Evolutionary conservation across 345 rosid species (phyloP).

Genomic region (Arabis alpina): DNA sequence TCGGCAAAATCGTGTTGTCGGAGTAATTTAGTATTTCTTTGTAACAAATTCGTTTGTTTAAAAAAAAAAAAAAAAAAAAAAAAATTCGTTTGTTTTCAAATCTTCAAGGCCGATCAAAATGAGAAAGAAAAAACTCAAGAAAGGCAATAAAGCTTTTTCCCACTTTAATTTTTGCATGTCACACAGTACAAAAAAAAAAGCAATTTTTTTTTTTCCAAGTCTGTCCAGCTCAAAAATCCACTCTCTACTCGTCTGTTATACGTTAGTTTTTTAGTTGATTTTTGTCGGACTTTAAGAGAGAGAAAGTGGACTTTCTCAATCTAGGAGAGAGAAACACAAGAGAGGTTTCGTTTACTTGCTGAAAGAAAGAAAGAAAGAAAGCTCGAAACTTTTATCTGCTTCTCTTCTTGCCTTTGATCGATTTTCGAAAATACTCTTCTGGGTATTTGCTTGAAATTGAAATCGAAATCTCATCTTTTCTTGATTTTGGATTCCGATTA

Average conservation of each 20-base stretch:
- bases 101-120: background rate
- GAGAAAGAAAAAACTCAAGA: constrained; percentile 2
- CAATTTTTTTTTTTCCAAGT: no score
- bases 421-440: constrained; percentile 30
- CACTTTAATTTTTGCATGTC: constrained; percentile 4
- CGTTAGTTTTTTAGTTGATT: constrained; percentile 27
- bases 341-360: constrained; percentile 20
- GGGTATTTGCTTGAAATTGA: constrained; percentile 48
- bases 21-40: background rate
- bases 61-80: no score
- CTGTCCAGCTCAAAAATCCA: constrained; percentile 37
- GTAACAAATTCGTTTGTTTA: background rate
- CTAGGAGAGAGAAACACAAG: constrained; percentile 2
- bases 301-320: constrained; percentile 39
- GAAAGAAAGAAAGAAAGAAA: background rate
- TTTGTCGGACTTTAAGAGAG: constrained; percentile 44
- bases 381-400: constrained; percentile 23
- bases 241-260: constrained; percentile 33
- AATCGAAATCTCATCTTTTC: constrained; percentile 39
- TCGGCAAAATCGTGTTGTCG: no score
- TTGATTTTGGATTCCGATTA: constrained; percentile 30
- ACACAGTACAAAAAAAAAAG: constrained; percentile 11
- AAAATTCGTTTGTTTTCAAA: no score
- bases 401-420: constrained; percentile 40
- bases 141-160: background rate